A percentile compares a stretch with the other conserved stretches of the same genome.
These are phyloP conservation scores for Podila minutissima DNA, from an alignment of 192 early-diverging fungal genomes.

Conservation along the genomic window DNA sequence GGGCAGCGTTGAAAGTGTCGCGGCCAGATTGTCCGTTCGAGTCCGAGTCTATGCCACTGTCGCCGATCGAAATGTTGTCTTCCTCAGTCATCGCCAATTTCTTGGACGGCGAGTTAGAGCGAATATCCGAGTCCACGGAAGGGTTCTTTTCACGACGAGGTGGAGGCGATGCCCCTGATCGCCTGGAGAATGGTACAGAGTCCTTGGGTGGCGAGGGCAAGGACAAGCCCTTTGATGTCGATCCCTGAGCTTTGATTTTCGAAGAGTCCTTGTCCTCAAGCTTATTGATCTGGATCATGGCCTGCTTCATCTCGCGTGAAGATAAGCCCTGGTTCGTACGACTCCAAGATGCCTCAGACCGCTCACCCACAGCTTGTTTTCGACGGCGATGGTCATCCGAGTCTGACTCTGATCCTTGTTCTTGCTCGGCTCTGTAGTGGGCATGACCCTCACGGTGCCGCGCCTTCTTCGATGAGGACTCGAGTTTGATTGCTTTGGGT, in stretches of 20 bases:
- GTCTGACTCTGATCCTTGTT: constrained; percentile 27
- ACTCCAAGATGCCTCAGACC: constrained; percentile 19
- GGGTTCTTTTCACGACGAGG: constrained; percentile 16
- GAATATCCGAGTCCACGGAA: constrained; percentile 2
- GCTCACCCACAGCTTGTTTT: constrained; percentile 13
- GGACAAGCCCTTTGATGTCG: not conserved
- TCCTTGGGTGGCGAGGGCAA: not conserved
- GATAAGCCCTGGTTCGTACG: constrained; percentile 30
- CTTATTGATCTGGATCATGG: constrained; percentile 36
- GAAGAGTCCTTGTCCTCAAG: constrained; percentile 38
- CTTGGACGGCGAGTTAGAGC: not conserved
- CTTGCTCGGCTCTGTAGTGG: constrained; percentile 4
- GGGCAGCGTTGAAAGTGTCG: not conserved
- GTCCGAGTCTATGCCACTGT: constrained; percentile 51
- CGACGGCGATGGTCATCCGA: constrained; percentile 37
- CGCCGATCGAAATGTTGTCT: constrained; percentile 43
- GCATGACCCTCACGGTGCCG: constrained; percentile 9
- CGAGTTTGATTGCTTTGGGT: constrained; percentile 18
- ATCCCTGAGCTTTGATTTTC: constrained; percentile 13
- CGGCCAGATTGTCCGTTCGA: constrained; percentile 24
- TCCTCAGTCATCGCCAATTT: constrained; percentile 16
- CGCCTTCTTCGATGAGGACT: constrained; percentile 37
- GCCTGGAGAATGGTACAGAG: not conserved
- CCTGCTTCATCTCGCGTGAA: constrained; percentile 41
- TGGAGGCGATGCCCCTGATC: constrained; percentile 4